Conservation (phyloP, 371 early-diverging fungal species). For the Saksenaea vasiformis region DNA sequence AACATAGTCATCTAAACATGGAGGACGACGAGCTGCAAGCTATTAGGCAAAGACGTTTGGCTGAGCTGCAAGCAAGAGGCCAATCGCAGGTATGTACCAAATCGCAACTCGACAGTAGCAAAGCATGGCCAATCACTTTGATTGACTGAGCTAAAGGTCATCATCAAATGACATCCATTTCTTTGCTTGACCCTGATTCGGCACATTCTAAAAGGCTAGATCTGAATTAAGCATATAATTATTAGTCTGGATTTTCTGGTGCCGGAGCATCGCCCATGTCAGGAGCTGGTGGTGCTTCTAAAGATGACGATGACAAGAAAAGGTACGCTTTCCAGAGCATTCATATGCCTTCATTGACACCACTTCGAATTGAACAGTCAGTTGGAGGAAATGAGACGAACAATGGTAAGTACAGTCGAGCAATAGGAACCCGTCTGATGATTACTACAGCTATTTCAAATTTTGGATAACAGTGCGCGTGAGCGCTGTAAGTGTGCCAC, state of each 20-base stretch:
- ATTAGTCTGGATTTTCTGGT: not conserved
- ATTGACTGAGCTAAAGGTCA: not conserved
- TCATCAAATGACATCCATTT: not conserved
- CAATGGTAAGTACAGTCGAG: slow-evolving; percentile 59
- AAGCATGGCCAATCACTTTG: not conserved
- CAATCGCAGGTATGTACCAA: not conserved
- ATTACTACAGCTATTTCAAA: slow-evolving; percentile 68
- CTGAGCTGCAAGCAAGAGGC: slow-evolving; percentile 58
- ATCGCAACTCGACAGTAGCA: not conserved
- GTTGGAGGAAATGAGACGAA: slow-evolving; percentile 84
- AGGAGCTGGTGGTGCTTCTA: slow-evolving; percentile 21
- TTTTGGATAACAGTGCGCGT: slow-evolving; percentile 83
- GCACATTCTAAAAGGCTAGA: not conserved
- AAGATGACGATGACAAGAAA: slow-evolving; percentile 54
- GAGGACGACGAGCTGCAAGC: slow-evolving; percentile 86
- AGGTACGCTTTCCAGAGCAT: slow-evolving; percentile 20
- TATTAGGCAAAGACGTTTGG: slow-evolving; percentile 80
- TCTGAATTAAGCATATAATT: not conserved
- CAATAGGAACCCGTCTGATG: not conserved
- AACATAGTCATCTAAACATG: slow-evolving; percentile 43
- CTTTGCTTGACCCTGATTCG: not conserved
- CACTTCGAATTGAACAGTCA: slow-evolving; percentile 42
- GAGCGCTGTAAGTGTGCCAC: slow-evolving; percentile 71
- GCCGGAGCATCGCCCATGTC: slow-evolving; percentile 16
- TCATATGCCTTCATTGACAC: not conserved